These are phyloP conservation scores for Ceratocystis cacaofunesta DNA, from an alignment of 2,329 filamentous ascomycete genomes.

Conservation along the genomic window DNA sequence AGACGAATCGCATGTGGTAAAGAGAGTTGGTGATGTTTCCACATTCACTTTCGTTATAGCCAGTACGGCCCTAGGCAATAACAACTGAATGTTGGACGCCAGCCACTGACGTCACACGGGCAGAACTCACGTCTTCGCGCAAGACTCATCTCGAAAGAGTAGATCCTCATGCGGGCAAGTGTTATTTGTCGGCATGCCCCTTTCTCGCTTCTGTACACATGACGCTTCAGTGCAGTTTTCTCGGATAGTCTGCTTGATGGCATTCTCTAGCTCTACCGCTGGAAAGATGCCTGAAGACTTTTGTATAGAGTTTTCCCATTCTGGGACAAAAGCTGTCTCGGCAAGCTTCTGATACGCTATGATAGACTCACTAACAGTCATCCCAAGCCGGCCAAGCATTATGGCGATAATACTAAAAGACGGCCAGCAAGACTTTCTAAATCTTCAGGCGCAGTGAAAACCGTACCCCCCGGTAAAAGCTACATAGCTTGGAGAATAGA, in stretches of 20 bases:
- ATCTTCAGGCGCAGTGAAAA: neutral
- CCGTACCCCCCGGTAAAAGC: no score
- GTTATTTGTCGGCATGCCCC: neutral
- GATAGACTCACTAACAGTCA: neutral
- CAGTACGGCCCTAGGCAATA: neutral
- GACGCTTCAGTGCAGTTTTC: neutral
- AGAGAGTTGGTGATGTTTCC: conserved; percentile 19
- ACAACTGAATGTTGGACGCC: neutral
- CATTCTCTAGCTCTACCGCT: neutral
- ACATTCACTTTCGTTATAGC: neutral
- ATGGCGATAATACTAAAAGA: neutral
- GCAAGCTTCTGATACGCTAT: neutral
- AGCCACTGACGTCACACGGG: neutral
- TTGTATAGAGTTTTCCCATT: neutral
- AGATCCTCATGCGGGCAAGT: neutral
- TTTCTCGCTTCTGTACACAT: neutral
- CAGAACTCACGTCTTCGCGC: neutral
- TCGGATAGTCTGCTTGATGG: neutral
- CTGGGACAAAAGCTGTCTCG: neutral
- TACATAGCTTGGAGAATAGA: no score
- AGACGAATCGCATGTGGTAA: conserved; percentile 22
- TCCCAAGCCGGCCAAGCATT: neutral
- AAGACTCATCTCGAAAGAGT: neutral
- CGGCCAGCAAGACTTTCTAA: no score
- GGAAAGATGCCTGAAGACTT: neutral